Conservation (phyloP, 495 filamentous ascomycete genomes). For the Penicillium angulare region DNA sequence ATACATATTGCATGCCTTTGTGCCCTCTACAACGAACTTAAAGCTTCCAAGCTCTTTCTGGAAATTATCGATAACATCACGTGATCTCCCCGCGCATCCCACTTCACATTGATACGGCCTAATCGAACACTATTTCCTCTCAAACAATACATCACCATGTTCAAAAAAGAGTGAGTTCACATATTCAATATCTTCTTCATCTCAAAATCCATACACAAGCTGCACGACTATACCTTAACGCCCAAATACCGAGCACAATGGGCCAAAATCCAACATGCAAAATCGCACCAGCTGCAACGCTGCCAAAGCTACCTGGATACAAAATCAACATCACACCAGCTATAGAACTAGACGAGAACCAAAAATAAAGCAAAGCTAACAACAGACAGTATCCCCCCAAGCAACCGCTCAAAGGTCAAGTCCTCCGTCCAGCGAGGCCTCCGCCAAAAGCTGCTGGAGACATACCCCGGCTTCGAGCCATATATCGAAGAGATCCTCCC, state of each 20-base stretch:
- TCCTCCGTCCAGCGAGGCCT: conserved; percentile 88
- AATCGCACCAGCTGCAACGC: not conserved
- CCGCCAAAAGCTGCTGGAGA: conserved; percentile 73
- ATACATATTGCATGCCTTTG: no score
- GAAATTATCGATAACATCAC: conserved; percentile 13
- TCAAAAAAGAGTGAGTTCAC: conserved; percentile 79
- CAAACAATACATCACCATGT: conserved; percentile 56
- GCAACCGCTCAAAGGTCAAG: conserved; percentile 93
- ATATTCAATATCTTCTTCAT: not conserved
- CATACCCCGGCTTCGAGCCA: conserved; percentile 82
- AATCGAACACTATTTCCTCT: conserved; percentile 7
- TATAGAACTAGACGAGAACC: no score
- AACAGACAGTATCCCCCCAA: conserved; percentile 62
- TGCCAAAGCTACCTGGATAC: not conserved
- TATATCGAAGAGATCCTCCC: conserved; percentile 94
- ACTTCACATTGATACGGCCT: conserved; percentile 17
- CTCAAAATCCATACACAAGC: not conserved
- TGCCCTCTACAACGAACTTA: no score
- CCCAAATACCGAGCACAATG: not conserved
- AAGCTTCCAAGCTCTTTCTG: not conserved
- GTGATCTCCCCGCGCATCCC: conserved; percentile 39
- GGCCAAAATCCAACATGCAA: not conserved
- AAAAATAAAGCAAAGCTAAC: conserved; percentile 19
- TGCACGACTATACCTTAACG: not conserved
- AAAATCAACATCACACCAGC: not conserved